Evolutionary conservation across 1,139 yeast species (phyloP), one percentile per base, ranked within the genome.

Genomic region (Petasospora fabianii): DNA sequence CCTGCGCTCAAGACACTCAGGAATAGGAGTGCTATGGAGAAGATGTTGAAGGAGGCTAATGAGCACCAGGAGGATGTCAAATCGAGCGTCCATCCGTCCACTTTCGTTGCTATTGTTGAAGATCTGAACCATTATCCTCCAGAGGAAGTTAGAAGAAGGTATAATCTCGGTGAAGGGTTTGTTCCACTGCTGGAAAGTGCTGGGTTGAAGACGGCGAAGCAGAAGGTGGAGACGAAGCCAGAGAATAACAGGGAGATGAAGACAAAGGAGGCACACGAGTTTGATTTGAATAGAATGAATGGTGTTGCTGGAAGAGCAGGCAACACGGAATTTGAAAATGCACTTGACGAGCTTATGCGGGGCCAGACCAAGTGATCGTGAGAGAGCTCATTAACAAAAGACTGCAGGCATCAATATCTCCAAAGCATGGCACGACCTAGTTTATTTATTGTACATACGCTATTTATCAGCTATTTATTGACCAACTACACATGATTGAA

Each of bases 51-150:
- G 20, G 24, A 39, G 16, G 39, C 35, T 2, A 19, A 33, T 10
- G 26, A 18, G 28, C 14, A 16, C 3, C 17, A 21, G 1, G 11
- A 20, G 2, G 11, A 18, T 5, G 13, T 31, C 20, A 24, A 21
- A 14, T 14, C 24, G 8, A 35, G 33, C 13, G 47, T 49, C 4
- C 42, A 40, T 20, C 55, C 55, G 3, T 29, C 35, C 12, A 44
- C 45, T 13, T 43, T 51, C 21, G 41, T 41, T n/a, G 42, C 50
- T 6, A 47, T 51, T 7, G 44, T 51, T 6, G 48, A 44, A 9
- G 51, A 48, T 31, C 22, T 49, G 27, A 32, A 42, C 7, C 42
- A 40, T 13, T 42, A 38, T 24, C n/a, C 46, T 9, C 24, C 34
- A 5, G 47, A 44, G 7, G 43, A 47, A 17, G 36, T 51, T 4